Base-by-base conservation (phyloP, 176 grass and related monocot genomes). In the Neostapfia colusana region DNA sequence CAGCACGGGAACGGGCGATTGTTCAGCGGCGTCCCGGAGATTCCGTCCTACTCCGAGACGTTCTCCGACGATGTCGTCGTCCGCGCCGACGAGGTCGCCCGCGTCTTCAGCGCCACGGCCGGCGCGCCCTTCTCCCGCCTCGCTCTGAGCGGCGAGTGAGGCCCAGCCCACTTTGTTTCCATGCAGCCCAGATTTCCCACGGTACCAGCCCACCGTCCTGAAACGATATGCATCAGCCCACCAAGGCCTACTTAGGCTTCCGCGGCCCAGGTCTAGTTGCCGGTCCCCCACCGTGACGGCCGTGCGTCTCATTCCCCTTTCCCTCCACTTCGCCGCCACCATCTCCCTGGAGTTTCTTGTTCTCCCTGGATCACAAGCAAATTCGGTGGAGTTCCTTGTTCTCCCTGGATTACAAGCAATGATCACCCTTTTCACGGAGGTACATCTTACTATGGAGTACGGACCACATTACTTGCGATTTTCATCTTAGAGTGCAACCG, bases 21-120 rank as follows among this genome's bases (percentile, higher is more conserved):
- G 54, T 91, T 94, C 82, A 91, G 85, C 64, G 78, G 84, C 64
- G 7, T 85, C 21, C 85, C 91, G 2, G 88, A 88, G 70, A 90
- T 80, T 85, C 31, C 55, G 25, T 84, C 84, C 36, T 93, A 81
- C 66, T n/a, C 57, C 1, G 36, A 83, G 43, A 76, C 64, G 2
- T 86, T 86, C 46, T 23, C 16, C 41, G 74, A 60, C 49, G 34
- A 69, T 12, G 76, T 95, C 10, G 31, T 74, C 8, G 24, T 63
- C 27, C 56, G 2, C 31, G 13, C 65, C 83, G 80, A 60, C 82
- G 71, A 83, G 82, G n/a, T 85, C 43, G 42, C 73, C 1, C 90
- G 84, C 69, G 46, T 80, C 16, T 62, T 23, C 65, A 51, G 69
- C 26, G 31, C 79, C 3, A 40, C 35, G 0, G 53, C 85, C 12